Base-by-base conservation (phyloP, 768 basidiomycete genomes). In the Grammothele lineata region DNA sequence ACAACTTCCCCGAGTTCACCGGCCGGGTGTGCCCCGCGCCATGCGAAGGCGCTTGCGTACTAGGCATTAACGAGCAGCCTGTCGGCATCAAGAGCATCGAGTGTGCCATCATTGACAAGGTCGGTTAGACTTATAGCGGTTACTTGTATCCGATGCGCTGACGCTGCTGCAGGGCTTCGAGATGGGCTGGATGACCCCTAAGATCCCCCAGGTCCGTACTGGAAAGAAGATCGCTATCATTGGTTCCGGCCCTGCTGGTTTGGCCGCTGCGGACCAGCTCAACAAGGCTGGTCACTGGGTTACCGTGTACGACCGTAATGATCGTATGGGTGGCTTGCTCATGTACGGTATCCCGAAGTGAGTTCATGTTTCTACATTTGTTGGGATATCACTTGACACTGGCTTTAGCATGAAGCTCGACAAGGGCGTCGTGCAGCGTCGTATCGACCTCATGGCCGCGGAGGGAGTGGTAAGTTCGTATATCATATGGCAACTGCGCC, bases 51-150 rank as follows among this genome's bases (percentile, higher is more conserved):
- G 92, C 95, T 22, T 99, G 95, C 70, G 93, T 96, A 7, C 72
- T 97, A 37, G 96, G 93, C 40, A 97, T 99, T 70, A 98, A 95
- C 64, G 95, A 96, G 62, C 82, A 85, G 54, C 90, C 95, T 21
- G 95, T 99, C 44, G 96, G 95, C 23, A 98, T 99, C 79, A 99
- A 99, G 75, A 91, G 87, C 58, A 96, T 99, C 55, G 95, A 99
- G 68, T 95, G 93, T 62, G 95, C 95, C 24, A 96, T 98, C 62
- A 97, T 98, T 55, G 95, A 99, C 71, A 96, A 96, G 77, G 88
- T 82, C 50, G 36, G 69, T 55, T n/a, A 8, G 3, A 48, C 26
- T 19, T 32, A 24, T 21, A 15, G 14, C 15, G 7, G 14, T 89
- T 6, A 7, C 35, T 14, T 8, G 35, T 36, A 36, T 36, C 9